phyloP scores from a whole-genome alignment of 805 yeast species.

The Yamadazyma sp. region DNA sequence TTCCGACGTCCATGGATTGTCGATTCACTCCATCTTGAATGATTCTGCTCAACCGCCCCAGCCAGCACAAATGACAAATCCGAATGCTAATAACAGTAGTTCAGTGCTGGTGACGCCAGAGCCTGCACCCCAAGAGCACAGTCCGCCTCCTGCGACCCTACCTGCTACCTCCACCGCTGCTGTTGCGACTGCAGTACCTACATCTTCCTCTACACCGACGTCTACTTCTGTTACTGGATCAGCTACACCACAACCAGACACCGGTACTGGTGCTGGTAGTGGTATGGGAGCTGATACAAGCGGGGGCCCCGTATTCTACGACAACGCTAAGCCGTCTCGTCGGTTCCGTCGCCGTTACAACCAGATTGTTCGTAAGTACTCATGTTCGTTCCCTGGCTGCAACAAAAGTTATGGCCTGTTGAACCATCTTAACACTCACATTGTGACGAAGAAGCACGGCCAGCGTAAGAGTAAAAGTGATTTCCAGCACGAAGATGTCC shows the following conservation, averaged over 20 bases:
- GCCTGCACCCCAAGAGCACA: no score
- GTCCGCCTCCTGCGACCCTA: neutral
- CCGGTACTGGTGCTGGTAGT: neutral
- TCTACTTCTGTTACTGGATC: neutral
- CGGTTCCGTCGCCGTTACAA: constrained; percentile 36
- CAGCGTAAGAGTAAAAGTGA: constrained; percentile 41
- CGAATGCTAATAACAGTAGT: no score
- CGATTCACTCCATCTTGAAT: constrained; percentile 7
- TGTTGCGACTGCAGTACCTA: no score
- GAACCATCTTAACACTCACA: constrained; percentile 45
- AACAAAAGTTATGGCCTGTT: constrained; percentile 43
- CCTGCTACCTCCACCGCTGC: neutral
- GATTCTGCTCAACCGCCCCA: no score
- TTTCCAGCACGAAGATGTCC: constrained; percentile 27
- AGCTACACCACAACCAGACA: neutral
- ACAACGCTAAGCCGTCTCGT: constrained; percentile 23
- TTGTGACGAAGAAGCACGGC: constrained; percentile 47
- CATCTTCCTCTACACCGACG: no score
- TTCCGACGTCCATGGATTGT: constrained; percentile 1
- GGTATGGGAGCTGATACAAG: neutral
- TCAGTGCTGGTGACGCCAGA: neutral
- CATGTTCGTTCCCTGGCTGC: constrained; percentile 39
- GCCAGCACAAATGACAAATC: no score
- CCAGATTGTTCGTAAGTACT: constrained; percentile 36
- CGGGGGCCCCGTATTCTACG: constrained; percentile 10